phyloP scores from a whole-genome alignment of 1,284 basidiomycete species.

The Phellopilus nigrolimitatus region DNA sequence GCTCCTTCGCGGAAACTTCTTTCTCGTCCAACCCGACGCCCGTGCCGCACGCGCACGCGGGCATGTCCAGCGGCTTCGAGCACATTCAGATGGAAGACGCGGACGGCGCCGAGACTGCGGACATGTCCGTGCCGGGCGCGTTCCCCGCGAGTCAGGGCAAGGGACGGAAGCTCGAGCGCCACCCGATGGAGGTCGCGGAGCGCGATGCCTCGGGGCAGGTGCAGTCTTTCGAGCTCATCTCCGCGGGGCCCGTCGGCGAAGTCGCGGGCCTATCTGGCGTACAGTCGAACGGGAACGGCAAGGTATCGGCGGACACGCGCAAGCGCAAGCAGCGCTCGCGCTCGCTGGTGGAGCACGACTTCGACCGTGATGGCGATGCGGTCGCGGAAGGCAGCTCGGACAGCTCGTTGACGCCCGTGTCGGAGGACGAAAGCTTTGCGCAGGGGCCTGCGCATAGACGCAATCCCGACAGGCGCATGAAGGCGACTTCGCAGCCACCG shows the following conservation, averaged over 20 bases:
- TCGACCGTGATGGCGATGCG: neutral
- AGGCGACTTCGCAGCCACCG: neutral
- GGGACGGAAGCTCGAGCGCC: constrained; percentile 6
- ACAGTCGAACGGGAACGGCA: neutral
- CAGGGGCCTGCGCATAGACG: neutral
- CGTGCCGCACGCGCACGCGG: neutral
- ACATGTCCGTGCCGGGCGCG: neutral
- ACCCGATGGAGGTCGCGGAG: constrained; percentile 10
- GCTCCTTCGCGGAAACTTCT: neutral
- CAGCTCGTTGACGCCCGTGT: constrained; percentile 7
- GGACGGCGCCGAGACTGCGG: neutral
- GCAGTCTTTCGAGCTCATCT: constrained; percentile 7
- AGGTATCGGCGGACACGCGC: neutral
- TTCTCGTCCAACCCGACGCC: neutral
- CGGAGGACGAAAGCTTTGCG: neutral
- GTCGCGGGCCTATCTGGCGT: neutral
- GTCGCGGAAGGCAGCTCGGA: neutral
- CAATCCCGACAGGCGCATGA: constrained; percentile 4
- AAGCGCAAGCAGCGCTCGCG: constrained; percentile 6
- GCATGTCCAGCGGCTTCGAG: constrained; percentile 10
- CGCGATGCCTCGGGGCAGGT: constrained; percentile 3
- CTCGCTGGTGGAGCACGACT: neutral
- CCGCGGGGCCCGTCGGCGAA: neutral
- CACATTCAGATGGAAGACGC: constrained; percentile 13
- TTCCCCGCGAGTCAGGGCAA: neutral